Conservation (phyloP, 208 protist species). For the Acanthamoeba polyphaga region DNA sequence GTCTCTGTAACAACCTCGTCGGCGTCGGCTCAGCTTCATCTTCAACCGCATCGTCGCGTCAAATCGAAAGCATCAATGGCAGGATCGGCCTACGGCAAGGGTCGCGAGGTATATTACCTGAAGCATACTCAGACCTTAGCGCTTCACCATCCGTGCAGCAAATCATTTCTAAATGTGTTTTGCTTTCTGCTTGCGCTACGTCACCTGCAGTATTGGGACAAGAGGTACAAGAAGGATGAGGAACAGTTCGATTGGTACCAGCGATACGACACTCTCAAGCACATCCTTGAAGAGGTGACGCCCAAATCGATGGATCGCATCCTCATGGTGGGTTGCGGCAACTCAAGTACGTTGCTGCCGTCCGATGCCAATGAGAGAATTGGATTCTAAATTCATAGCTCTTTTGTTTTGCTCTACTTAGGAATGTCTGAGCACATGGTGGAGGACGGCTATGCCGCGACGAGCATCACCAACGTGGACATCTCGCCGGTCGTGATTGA, state of each 20-base stretch:
- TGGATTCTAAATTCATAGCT: not conserved
- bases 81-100: not conserved
- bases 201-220: slow-evolving; percentile 10
- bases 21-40: no score
- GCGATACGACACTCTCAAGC: not conserved
- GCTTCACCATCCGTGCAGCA: not conserved
- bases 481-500: slow-evolving; percentile 45
- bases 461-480: slow-evolving; percentile 2
- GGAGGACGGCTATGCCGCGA: not conserved
- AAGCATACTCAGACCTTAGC: not conserved
- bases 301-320: not conserved
- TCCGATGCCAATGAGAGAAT: not conserved
- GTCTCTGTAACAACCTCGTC: no score
- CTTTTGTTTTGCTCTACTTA: not conserved
- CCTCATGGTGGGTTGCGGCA: slow-evolving; percentile 31
- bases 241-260: slow-evolving; percentile 46
- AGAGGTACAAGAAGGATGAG: slow-evolving; percentile 1
- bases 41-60: no score
- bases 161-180: not conserved
- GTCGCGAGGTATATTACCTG: not conserved
- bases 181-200: no score
- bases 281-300: not conserved
- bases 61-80: not conserved
- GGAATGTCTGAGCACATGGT: slow-evolving; percentile 11
- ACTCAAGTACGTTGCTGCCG: not conserved